Percentiles rank a stretch among this genome's conserved stretches.
Conservation (phyloP, 352 stramenopile species). For the Phytophthora pini region DNA sequence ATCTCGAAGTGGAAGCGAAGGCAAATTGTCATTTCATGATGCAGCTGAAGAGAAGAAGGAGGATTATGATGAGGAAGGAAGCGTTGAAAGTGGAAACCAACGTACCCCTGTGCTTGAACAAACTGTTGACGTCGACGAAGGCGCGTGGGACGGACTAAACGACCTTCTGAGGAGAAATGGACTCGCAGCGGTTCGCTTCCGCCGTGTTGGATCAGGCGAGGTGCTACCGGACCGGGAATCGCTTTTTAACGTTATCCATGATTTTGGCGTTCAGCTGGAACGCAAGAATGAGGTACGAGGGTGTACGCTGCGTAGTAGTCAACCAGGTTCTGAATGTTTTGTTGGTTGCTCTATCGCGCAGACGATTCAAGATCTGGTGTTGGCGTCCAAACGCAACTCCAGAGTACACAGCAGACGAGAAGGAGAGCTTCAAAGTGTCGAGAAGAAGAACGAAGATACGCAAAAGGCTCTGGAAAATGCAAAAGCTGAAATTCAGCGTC, state of each 20-base stretch:
- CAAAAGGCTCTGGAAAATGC: constrained; percentile 54
- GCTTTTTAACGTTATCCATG: constrained; percentile 66
- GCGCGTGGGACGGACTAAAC: constrained; percentile 59
- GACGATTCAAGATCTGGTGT: constrained; percentile 81
- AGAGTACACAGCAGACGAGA: constrained; percentile 60
- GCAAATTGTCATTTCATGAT: constrained; percentile 16
- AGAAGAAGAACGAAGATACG: constrained; percentile 60
- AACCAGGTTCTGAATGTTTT: constrained; percentile 10
- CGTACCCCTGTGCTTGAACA: not conserved
- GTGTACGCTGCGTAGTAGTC: not conserved
- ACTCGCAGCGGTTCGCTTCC: constrained; percentile 53
- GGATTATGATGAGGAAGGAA: not conserved
- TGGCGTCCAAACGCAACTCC: constrained; percentile 70
- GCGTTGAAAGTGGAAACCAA: too few species aligned
- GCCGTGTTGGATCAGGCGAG: constrained; percentile 20
- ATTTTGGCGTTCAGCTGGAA: constrained; percentile 64
- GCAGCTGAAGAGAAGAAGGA: constrained; percentile 35
- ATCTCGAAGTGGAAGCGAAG: constrained; percentile 7
- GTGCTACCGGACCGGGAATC: constrained; percentile 53
- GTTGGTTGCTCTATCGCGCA: constrained; percentile 29
- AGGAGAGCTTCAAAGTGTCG: constrained; percentile 44
- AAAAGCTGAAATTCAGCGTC: constrained; percentile 56
- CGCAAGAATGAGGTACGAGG: constrained; percentile 71
- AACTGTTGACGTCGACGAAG: constrained; percentile 23
- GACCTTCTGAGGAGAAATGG: constrained; percentile 68